phyloP scores from a whole-genome alignment of 2,329 filamentous ascomycete species.

The Beauveria brongniartii region DNA sequence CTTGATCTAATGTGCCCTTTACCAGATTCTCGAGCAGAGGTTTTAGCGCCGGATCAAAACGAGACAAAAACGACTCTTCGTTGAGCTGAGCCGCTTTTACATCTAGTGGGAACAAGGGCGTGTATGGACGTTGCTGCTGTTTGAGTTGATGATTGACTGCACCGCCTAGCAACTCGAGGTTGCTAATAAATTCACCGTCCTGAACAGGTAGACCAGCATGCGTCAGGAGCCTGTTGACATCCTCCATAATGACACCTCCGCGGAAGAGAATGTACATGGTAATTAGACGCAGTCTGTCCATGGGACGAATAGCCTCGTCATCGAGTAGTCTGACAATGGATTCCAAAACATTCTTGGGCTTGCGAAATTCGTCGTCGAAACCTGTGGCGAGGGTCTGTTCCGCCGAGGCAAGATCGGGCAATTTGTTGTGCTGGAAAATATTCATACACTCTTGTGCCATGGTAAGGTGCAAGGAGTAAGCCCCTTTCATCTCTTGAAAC shows the following conservation, averaged over 20 bases:
- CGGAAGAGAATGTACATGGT: conserved; percentile 80
- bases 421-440: conserved; percentile 74
- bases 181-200: conserved; percentile 65
- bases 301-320: conserved; percentile 61
- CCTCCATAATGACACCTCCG: conserved; percentile 74
- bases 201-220: conserved; percentile 72
- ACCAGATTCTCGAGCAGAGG: conserved; percentile 70
- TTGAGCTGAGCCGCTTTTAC: conserved; percentile 42
- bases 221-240: conserved; percentile 74
- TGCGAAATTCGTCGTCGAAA: conserved; percentile 83
- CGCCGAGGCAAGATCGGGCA: conserved; percentile 76
- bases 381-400: conserved; percentile 92
- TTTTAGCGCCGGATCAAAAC: conserved; percentile 77
- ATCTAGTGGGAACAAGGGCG: conserved; percentile 66
- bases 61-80: conserved; percentile 79
- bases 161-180: conserved; percentile 75
- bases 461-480: conserved; percentile 85
- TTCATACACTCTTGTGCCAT: conserved; percentile 99
- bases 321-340: conserved; percentile 83
- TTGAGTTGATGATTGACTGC: conserved; percentile 63
- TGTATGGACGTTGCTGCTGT: conserved; percentile 58
- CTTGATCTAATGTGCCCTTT: conserved; percentile 58
- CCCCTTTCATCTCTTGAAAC: conserved; percentile 91
- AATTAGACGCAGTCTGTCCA: conserved; percentile 77
- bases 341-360: conserved; percentile 81